Percentiles rank a stretch among this genome's conserved stretches.
Conservation (phyloP, 2,329 filamentous ascomycete genomes). For the Grosmannia serpens region DNA sequence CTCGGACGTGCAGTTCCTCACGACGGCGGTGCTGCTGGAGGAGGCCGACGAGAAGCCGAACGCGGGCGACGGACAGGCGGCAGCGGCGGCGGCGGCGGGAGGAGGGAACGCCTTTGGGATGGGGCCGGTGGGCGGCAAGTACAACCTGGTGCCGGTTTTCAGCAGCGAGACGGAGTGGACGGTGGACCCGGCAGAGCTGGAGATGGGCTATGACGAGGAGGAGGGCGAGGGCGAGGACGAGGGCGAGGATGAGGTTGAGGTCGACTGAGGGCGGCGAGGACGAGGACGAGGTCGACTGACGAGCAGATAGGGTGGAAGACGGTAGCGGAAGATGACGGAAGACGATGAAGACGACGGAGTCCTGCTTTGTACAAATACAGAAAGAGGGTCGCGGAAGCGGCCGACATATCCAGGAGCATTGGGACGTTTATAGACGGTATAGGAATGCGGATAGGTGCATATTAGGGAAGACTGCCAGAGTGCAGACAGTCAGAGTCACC, state of each 20-base stretch:
- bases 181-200: slow-evolving; percentile 9
- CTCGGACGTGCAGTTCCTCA: slow-evolving; percentile 40
- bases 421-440: background rate
- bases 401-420: background rate
- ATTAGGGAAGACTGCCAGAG: no score
- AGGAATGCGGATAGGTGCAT: background rate
- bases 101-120: slow-evolving; percentile 46
- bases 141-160: slow-evolving; percentile 47
- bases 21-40: slow-evolving; percentile 48
- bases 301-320: no score
- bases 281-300: background rate
- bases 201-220: background rate
- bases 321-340: background rate
- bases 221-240: background rate
- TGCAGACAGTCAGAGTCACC: no score
- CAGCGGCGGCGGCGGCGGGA: background rate
- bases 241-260: background rate
- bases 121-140: slow-evolving; percentile 52
- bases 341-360: no score
- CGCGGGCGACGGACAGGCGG: slow-evolving; percentile 17
- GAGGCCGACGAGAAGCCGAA: slow-evolving; percentile 39
- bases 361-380: background rate
- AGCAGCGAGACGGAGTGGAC: slow-evolving; percentile 47
- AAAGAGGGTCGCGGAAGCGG: background rate
- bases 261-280: background rate